Base-by-base conservation (phyloP, 139 green algal genomes). In the Tetratostichococcus sp. region DNA sequence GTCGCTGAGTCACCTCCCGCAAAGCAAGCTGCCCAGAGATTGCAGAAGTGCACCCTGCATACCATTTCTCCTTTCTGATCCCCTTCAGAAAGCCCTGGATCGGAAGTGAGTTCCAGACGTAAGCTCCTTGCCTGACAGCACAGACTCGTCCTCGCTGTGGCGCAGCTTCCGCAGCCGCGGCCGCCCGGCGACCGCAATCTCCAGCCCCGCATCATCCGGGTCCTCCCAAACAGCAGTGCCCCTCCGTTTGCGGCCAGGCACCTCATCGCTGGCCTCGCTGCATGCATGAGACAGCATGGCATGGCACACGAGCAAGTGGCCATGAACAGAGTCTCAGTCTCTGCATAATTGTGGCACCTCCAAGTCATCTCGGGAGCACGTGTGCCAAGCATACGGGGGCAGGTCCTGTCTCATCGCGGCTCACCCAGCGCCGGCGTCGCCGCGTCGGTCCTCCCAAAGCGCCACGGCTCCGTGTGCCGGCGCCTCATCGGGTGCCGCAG, bases 161-260 rank as follows among this genome's bases (percentile, higher is more conserved):
- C 89, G 79, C 59, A 97, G 86, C 80, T 95, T 97, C 4, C 89
- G 78, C 39, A 93, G 74, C 21, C 85, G 78, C 1, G 74, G 34
- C 25, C 32, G 66, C 1, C 50, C 43, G 1, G 57, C 58, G 35
- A 97, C 73, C 30, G 89, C 76, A 0, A 96, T 83, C 21, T 67
- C 35, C 28, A 89, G 25, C 30, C 17, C 30, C 0, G 43, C 80
- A 68, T 93, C 89, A 23, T 89, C 86, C 1, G 85, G 75, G 82
- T 97, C 91, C 14, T 80, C 69, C 91, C 91, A 95, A 0, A 82
- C 90, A 4, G 90, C 67, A 35, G n/a, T 23, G 5, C 50, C 43
- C 16, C 70, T 42, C 8, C 58, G 22, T 31, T 77, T 39, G 67
- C 69, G 42, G 4, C 69, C 35, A 25, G 11, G 2, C 33, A 14